Conservation (phyloP, 345 rosid species). For the Adansonia digitata region DNA sequence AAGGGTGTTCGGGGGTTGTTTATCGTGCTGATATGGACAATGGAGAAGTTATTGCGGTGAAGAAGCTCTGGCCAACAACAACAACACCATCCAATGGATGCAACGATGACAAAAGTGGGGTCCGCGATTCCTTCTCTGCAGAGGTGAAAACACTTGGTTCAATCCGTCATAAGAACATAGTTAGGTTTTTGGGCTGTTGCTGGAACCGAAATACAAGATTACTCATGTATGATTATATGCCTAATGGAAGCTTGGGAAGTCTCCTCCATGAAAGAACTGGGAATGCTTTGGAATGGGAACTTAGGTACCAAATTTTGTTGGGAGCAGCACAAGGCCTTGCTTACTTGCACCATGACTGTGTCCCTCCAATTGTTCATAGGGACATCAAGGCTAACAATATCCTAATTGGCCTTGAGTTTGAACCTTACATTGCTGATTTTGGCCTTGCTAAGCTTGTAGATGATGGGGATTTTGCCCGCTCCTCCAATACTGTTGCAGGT, state of each 20-base stretch:
- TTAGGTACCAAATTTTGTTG: conserved; percentile 73
- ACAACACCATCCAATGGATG: conserved; percentile 33
- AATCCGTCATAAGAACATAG: conserved; percentile 92
- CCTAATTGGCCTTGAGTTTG: conserved; percentile 79
- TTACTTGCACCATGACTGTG: conserved; percentile 92
- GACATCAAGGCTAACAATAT: conserved; percentile 94
- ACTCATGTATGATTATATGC: conserved; percentile 93
- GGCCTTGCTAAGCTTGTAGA: conserved; percentile 95
- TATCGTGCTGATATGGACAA: conserved; percentile 85
- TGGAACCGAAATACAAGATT: conserved; percentile 77
- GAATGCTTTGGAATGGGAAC: conserved; percentile 75
- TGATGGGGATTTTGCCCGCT: conserved; percentile 73
- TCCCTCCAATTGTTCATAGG: conserved; percentile 89
- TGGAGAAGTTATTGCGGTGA: conserved; percentile 85
- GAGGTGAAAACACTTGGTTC: conserved; percentile 88
- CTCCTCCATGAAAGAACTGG: conserved; percentile 81
- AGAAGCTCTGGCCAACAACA: conserved; percentile 85
- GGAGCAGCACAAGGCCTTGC: conserved; percentile 94
- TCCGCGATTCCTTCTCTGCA: conserved; percentile 92
- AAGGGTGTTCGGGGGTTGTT: conserved; percentile 90
- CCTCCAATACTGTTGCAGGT: conserved; percentile 87
- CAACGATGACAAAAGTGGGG: conserved; percentile 42
- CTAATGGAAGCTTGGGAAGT: conserved; percentile 88
- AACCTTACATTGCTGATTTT: conserved; percentile 96
- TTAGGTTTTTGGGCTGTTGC: conserved; percentile 86